Percentiles rank a stretch among this genome's conserved stretches.
phyloP scores from a whole-genome alignment of 108 stramenopile genomes.

The Cyclotella atomus region DNA sequence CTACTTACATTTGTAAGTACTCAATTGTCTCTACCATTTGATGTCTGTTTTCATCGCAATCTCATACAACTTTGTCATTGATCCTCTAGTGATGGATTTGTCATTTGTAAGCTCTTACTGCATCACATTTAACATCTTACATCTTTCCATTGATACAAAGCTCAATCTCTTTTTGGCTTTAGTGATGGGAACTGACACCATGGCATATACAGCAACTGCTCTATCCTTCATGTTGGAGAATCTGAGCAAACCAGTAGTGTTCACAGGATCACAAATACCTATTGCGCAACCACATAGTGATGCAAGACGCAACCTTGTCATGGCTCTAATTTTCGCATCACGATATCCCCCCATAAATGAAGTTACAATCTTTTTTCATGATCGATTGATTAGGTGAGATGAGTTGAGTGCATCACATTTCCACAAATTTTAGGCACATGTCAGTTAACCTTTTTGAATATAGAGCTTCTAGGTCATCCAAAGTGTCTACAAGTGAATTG shows the following conservation, averaged over 20 bases:
- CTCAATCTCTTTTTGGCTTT: not conserved
- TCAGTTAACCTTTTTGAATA: too few species aligned
- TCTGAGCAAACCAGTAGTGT: slow-evolving; percentile 95
- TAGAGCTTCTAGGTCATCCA: slow-evolving; percentile 83
- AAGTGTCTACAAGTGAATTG: slow-evolving; percentile 86
- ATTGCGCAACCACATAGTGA: slow-evolving; percentile 93
- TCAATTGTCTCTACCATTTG: not conserved
- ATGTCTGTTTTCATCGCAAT: too few species aligned
- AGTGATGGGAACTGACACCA: slow-evolving; percentile 96
- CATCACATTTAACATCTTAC: too few species aligned
- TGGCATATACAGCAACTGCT: slow-evolving; percentile 95
- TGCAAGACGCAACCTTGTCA: slow-evolving; percentile 95
- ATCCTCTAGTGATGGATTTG: slow-evolving; percentile 84
- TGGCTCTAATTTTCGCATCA: slow-evolving; percentile 93
- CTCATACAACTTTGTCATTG: not conserved
- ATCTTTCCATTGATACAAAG: too few species aligned
- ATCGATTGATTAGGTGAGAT: slow-evolving; percentile 71
- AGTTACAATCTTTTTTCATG: slow-evolving; percentile 95
- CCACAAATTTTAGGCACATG: too few species aligned
- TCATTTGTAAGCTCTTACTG: slow-evolving; percentile 58
- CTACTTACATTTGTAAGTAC: slow-evolving; percentile 73
- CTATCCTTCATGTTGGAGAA: slow-evolving; percentile 98
- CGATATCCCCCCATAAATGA: slow-evolving; percentile 77
- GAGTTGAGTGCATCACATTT: not conserved
- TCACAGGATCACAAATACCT: slow-evolving; percentile 94